Base-by-base conservation (phyloP, 768 basidiomycete species). In the Agrocybe praecox region DNA sequence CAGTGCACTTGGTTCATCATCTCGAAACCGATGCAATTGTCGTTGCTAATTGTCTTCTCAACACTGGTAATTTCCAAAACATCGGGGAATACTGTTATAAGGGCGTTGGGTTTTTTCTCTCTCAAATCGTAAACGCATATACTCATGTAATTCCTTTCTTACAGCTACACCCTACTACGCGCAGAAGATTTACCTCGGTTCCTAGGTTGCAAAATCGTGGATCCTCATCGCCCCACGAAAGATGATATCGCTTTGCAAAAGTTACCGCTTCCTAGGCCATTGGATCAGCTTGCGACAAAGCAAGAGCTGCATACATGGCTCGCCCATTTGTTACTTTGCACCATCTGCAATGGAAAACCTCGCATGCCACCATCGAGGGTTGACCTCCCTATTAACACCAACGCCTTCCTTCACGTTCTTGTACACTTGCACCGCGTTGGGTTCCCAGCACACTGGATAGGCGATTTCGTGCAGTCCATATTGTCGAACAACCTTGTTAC, bases 401-500 rank as follows among this genome's bases (percentile, higher is more conserved):
- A 53, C 29, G 40, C 61, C 8, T 64, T 61, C 58, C 51, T 61
- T n/a, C 53, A 55, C 19, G 24, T 59, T 40, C 57, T 64, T 32
- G 43, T 55, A 18, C 56, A 63, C 44, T 50, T 65, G 24, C 55
- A 60, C 26, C 53, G 47, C 12, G 61, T 62, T 3, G 60, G 62
- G 2, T 65, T 58, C 42, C 66, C 66, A 1, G 14, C 59, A 4
- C 66, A 65, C 55, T 67, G 66, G 64, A 47, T 67, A 2, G 59
- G 57, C 21, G 66, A 67, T 19, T 62, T 67, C 40, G 29, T 60
- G 6, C 64, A 67, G 46, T 56, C 50, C 34, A 34, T 64, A 11
- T 21, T 65, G 14, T 57, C 60, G 11, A 55, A 67, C 22, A 59
- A 57, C 14, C 24, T 67, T 5, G 46, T 58, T 11, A 67, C 66